phyloP scores from a whole-genome alignment of 345 rosid genomes.

The Psidium guajava region DNA sequence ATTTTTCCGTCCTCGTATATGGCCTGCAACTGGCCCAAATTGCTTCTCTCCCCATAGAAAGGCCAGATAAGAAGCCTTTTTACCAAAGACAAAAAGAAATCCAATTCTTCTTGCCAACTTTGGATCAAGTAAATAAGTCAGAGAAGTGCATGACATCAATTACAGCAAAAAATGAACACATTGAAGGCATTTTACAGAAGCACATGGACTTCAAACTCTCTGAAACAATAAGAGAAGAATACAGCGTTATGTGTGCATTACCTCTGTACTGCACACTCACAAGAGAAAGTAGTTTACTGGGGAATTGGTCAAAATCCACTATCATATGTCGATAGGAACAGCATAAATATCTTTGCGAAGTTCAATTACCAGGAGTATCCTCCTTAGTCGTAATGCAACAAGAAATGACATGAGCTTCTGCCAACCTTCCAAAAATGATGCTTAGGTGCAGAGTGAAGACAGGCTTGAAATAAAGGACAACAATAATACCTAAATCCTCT shows the following conservation, averaged over 20 bases:
- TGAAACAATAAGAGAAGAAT: not conserved
- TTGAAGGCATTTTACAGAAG: not conserved
- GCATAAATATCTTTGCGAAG: not conserved
- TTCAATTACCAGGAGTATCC: not conserved
- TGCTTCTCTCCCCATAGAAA: not conserved
- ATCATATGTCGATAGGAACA: not conserved
- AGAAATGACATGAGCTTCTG: not conserved
- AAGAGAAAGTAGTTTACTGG: not conserved
- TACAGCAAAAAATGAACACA: not conserved
- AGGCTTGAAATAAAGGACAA: not conserved
- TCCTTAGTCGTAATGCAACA: not conserved
- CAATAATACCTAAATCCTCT: slow-evolving; percentile 79
- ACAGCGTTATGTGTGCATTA: not conserved
- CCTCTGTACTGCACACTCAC: not conserved
- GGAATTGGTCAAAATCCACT: not conserved
- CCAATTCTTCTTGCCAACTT: not conserved
- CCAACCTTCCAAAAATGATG: not conserved
- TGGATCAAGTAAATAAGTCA: not conserved
- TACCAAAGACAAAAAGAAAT: not conserved
- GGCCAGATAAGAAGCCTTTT: not conserved
- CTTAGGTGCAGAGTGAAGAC: not conserved
- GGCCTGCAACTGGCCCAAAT: not conserved
- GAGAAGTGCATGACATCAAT: not conserved
- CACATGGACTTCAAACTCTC: not conserved
- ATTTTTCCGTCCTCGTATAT: too few relatives aligned